phyloP scores from a whole-genome alignment of 345 rosid species.

The Punica granatum region DNA sequence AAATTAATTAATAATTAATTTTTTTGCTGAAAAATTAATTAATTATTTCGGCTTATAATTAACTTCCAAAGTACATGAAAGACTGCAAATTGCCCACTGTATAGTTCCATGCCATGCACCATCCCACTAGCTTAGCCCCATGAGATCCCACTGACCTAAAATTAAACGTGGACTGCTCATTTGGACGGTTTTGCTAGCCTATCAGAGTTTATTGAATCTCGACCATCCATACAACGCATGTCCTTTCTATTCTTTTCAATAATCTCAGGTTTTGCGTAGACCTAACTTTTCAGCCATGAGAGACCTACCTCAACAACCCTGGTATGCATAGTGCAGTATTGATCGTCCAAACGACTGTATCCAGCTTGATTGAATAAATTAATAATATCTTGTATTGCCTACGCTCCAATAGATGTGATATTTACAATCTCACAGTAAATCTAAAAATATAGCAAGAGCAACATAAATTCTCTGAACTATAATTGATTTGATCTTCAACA shows the following conservation, averaged over 20 bases:
- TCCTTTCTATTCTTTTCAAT: no score
- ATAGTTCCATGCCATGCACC: neutral
- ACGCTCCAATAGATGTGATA: no score
- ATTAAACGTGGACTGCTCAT: neutral
- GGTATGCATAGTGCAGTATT: no score
- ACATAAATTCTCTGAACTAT: no score
- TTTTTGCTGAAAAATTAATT: no score
- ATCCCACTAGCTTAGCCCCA: neutral
- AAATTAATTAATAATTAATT: neutral
- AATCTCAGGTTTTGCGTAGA: neutral
- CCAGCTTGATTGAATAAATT: no score
- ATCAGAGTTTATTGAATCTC: neutral
- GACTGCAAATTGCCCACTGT: neutral
- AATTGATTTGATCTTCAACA: no score
- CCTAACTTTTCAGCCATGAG: neutral
- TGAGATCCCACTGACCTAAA: neutral
- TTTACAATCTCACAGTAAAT: no score
- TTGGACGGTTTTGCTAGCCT: slow-evolving; percentile 5
- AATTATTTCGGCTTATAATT: neutral
- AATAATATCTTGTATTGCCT: no score
- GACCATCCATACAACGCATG: no score
- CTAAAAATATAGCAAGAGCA: no score
- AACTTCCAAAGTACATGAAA: neutral
- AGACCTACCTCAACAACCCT: neutral
- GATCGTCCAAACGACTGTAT: no score